Evolutionary conservation across 768 basidiomycete species (phyloP).

Genomic region (Tylopilus balloui): DNA sequence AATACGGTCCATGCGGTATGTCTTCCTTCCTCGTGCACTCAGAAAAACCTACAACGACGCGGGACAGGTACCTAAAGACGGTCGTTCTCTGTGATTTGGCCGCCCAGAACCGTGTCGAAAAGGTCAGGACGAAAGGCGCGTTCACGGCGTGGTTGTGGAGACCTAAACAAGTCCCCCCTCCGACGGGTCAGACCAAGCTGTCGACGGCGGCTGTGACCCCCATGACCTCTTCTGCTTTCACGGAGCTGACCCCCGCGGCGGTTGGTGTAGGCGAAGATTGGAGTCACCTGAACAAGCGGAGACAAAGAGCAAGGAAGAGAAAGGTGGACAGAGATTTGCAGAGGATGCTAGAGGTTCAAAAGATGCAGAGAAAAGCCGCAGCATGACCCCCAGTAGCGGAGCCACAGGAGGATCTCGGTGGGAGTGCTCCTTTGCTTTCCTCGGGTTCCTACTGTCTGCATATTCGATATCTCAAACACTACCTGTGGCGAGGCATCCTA

Average conservation of each 20-base stretch:
- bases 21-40: neutral
- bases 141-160: constrained; percentile 43
- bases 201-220: neutral
- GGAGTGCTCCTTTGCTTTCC: too few relatives aligned
- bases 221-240: neutral
- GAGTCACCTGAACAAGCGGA: constrained; percentile 53
- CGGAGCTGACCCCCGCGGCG: constrained; percentile 22
- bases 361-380: constrained; percentile 13
- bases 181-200: neutral
- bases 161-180: constrained; percentile 1
- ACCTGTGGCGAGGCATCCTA: too few relatives aligned
- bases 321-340: constrained; percentile 43
- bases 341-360: constrained; percentile 36
- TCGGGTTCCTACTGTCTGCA: too few relatives aligned
- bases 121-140: constrained; percentile 33
- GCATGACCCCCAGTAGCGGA: neutral
- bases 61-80: constrained; percentile 50
- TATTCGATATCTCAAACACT: too few relatives aligned
- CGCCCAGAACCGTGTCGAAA: constrained; percentile 39
- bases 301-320: constrained; percentile 42
- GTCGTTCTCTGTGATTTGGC: constrained; percentile 46
- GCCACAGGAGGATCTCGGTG: too few relatives aligned
- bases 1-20: constrained; percentile 52
- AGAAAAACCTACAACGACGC: neutral
- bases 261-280: constrained; percentile 41